A percentile compares a stretch with the other conserved stretches of the same genome.
Evolutionary conservation across 225 moss, liverwort and hornwort genomes (phyloP).

Genomic region (Bryum argenteum): DNA sequence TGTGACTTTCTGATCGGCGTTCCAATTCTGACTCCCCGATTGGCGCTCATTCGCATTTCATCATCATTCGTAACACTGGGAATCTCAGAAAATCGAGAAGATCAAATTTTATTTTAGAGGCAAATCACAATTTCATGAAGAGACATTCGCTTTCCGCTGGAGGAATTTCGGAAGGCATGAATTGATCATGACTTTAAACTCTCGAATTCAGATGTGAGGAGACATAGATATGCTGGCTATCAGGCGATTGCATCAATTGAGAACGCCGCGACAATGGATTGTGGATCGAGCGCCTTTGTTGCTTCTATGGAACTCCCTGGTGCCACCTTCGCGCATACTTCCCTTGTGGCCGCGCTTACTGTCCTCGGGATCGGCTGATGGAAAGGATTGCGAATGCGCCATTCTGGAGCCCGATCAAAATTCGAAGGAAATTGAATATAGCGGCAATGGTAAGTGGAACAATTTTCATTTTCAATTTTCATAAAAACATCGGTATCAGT

Average conservation of each 20-base stretch:
- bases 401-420: conserved; percentile 25
- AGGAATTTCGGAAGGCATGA: too few species aligned
- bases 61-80: too few species aligned
- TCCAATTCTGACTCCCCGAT: too few species aligned
- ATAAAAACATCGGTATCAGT: too few species aligned
- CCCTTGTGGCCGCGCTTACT: conserved; percentile 49
- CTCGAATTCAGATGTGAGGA: neutral
- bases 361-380: conserved; percentile 43
- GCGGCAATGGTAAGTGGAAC: conserved; percentile 29
- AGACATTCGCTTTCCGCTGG: too few species aligned
- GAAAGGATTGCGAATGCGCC: conserved; percentile 37
- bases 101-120: too few species aligned
- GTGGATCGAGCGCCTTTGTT: too few species aligned
- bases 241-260: conserved; percentile 64
- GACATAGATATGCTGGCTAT: conserved; percentile 67
- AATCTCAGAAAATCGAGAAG: too few species aligned
- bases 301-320: conserved; percentile 56
- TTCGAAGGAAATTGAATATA: conserved; percentile 39
- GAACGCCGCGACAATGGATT: conserved; percentile 45
- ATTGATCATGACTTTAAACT: too few species aligned
- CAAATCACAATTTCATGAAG: too few species aligned
- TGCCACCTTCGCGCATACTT: conserved; percentile 44
- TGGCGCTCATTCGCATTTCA: too few species aligned
- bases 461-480: conserved; percentile 10
- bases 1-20: too few species aligned